Evolutionary conservation across 208 protist genomes (phyloP).

Genomic region (Sergeia podlipaevii): DNA sequence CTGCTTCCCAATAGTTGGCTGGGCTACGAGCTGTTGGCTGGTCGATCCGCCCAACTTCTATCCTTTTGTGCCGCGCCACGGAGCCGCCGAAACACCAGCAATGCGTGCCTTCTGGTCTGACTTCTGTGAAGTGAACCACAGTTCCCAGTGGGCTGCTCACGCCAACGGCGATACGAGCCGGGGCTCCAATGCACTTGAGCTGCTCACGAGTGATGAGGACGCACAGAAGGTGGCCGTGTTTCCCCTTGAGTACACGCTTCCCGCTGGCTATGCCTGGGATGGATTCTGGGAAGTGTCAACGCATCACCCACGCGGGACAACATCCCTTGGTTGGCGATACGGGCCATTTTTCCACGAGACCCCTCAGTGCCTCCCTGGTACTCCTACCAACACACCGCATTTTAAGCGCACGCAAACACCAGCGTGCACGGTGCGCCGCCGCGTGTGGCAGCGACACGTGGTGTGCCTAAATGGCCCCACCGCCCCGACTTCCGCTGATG

Average conservation of each 20-base stretch:
- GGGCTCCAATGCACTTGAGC: not conserved
- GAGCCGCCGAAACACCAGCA: too few relatives aligned
- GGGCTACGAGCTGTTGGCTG: conserved; percentile 40
- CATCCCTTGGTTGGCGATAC: conserved; percentile 52
- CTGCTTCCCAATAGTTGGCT: conserved; percentile 66
- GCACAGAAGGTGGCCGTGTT: not conserved
- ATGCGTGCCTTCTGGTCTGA: too few relatives aligned
- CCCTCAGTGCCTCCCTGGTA: not conserved
- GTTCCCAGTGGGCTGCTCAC: not conserved
- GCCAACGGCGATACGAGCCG: too few relatives aligned
- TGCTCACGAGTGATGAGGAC: not conserved
- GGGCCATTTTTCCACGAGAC: conserved; percentile 19
- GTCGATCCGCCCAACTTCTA: conserved; percentile 46
- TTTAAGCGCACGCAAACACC: conserved; percentile 49
- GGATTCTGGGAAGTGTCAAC: conserved; percentile 43
- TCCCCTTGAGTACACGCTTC: conserved; percentile 24
- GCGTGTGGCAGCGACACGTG: conserved; percentile 42
- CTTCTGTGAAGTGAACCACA: not conserved
- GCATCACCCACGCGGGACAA: conserved; percentile 32
- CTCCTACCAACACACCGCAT: not conserved
- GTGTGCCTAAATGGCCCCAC: not conserved
- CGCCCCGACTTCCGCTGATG: not conserved
- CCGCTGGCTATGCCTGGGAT: conserved; percentile 37
- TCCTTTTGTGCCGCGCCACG: conserved; percentile 11
- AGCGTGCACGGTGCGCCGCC: conserved; percentile 36